Conservation (phyloP, 371 early-diverging fungal species). For the Dichotomocladium elegans region DNA sequence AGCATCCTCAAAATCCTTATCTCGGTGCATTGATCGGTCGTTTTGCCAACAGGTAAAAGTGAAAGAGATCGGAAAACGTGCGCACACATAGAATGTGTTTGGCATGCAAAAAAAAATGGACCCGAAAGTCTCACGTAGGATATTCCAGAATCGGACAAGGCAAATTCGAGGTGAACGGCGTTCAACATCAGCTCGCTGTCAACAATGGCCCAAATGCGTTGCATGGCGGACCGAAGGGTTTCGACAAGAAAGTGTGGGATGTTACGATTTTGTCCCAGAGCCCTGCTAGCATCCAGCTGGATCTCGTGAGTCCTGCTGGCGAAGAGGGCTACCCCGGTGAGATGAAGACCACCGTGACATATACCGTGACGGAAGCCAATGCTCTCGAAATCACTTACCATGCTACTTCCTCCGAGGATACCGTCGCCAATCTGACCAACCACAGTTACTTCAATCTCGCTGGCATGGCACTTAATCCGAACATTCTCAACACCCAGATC, state of each 20-base stretch:
- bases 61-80: not conserved
- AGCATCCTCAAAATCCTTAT: slow-evolving; percentile 33
- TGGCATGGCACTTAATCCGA: slow-evolving; percentile 42
- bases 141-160: slow-evolving; percentile 38
- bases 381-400: slow-evolving; percentile 30
- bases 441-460: slow-evolving; percentile 48
- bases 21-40: slow-evolving; percentile 49
- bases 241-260: slow-evolving; percentile 41
- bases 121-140: not conserved
- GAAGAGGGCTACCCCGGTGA: slow-evolving; percentile 48
- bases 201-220: slow-evolving; percentile 44
- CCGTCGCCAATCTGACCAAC: slow-evolving; percentile 35
- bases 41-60: slow-evolving; percentile 48
- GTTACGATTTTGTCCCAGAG: slow-evolving; percentile 32
- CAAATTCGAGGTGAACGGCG: slow-evolving; percentile 36
- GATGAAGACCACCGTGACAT: slow-evolving; percentile 29
- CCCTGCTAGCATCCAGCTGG: slow-evolving; percentile 38
- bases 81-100: not conserved
- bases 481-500: slow-evolving; percentile 46
- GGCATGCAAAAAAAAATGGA: too few relatives aligned
- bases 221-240: slow-evolving; percentile 45
- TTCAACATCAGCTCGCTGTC: slow-evolving; percentile 22
- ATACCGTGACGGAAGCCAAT: slow-evolving; percentile 37
- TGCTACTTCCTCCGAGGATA: slow-evolving; percentile 31
- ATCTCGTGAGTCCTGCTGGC: slow-evolving; percentile 43